A percentile compares a stretch with the other conserved stretches of the same genome.
Evolutionary conservation across 2,329 filamentous ascomycete species (phyloP).

Genomic region (Capronia americana): DNA sequence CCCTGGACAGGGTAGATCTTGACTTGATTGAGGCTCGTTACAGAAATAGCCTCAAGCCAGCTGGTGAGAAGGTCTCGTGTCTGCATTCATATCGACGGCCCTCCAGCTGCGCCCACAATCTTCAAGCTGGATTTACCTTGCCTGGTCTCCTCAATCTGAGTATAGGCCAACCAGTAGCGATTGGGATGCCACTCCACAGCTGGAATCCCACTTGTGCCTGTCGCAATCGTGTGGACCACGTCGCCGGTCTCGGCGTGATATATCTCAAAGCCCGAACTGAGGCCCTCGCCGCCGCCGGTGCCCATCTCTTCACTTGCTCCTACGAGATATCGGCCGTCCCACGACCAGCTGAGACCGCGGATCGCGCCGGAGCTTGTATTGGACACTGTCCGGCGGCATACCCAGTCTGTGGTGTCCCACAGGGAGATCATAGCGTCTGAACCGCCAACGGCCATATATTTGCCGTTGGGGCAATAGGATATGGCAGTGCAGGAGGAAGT

Average conservation of each 20-base stretch:
- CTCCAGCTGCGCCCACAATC: constrained; percentile 56
- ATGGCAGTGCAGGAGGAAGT: constrained; percentile 57
- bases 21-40: not conserved
- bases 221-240: constrained; percentile 54
- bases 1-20: not conserved
- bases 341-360: constrained; percentile 57
- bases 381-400: constrained; percentile 56
- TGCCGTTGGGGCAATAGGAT: constrained; percentile 54
- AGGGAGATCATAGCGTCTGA: constrained; percentile 58
- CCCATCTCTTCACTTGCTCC: constrained; percentile 56
- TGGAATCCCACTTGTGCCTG: constrained; percentile 50
- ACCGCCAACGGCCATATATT: constrained; percentile 57
- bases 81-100: constrained; percentile 33
- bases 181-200: constrained; percentile 59
- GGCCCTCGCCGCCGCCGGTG: constrained; percentile 45
- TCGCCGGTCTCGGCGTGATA: constrained; percentile 59
- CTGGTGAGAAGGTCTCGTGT: not conserved
- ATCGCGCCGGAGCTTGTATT: constrained; percentile 54
- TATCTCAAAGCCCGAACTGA: constrained; percentile 52
- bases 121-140: constrained; percentile 51
- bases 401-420: constrained; percentile 60
- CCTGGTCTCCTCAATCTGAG: constrained; percentile 50
- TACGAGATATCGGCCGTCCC: constrained; percentile 57
- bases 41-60: not conserved
- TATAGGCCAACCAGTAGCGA: constrained; percentile 58